Evolutionary conservation across 2,329 filamentous ascomycete species (phyloP).

Genomic region (Aphanocladium album): DNA sequence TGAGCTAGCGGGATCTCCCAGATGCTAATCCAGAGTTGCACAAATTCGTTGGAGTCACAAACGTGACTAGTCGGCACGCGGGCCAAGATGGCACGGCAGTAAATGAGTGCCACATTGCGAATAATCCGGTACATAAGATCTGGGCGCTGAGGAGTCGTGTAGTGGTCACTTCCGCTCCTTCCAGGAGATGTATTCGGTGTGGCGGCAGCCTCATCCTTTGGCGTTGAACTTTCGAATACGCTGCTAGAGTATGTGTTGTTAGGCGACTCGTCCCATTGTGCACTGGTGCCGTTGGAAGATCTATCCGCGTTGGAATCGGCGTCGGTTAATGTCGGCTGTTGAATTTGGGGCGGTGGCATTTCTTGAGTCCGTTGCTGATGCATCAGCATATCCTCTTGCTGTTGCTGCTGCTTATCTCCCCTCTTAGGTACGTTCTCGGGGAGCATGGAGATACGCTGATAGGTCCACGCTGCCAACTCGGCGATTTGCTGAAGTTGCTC

Average conservation of each 20-base stretch:
- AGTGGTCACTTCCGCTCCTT: conserved; percentile 15
- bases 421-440: conserved; percentile 23
- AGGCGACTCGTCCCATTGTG: conserved; percentile 13
- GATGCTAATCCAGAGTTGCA: conserved; percentile 40
- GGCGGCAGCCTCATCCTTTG: conserved; percentile 1
- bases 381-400: conserved; percentile 11
- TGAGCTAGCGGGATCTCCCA: conserved; percentile 42
- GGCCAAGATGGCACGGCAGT: conserved; percentile 40
- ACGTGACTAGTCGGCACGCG: conserved; percentile 37
- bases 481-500: conserved; percentile 36
- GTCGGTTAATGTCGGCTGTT: background rate
- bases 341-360: background rate
- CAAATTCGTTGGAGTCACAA: conserved; percentile 35
- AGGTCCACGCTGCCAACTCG: conserved; percentile 35
- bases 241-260: conserved; percentile 10
- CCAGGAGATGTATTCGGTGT: conserved; percentile 7
- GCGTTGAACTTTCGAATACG: conserved; percentile 9
- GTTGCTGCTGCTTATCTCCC: background rate
- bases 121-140: conserved; percentile 45
- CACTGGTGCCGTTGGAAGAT: conserved; percentile 14
- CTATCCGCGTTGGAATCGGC: background rate
- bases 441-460: conserved; percentile 32
- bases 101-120: conserved; percentile 42
- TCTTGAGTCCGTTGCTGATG: conserved; percentile 10
- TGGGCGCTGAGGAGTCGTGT: conserved; percentile 18